Evolutionary conservation across 2,329 filamentous ascomycete species (phyloP), one percentile per base, ranked within the genome.

Genomic region (Aspergillus eucalypticola): DNA sequence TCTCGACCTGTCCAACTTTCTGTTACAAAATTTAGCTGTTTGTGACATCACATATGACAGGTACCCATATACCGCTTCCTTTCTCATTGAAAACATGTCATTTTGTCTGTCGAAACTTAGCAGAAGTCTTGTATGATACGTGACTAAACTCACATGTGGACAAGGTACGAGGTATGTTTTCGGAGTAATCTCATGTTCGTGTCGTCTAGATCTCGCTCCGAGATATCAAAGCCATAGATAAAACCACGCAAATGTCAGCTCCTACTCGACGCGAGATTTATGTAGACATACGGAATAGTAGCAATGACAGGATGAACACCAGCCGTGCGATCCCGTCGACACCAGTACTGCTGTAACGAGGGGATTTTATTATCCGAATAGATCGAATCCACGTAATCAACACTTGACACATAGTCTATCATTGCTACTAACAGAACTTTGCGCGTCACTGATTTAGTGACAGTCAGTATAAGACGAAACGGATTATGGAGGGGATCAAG

Each of bases 31-130:
- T 8, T 15, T 49, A 5, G n/a, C 23, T 29, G 25, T 27, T 5
- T 3, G 5, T 1, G 5, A 29, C 6, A 29, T 3, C 4, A 49
- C 8, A 7, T n/a, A 15, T 5, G 46, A 49, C 8, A 29, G 27
- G 10, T 5, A 29, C 11, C 5, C 4, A 4, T 58, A 1, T 56
- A 64, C 62, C 2, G 58, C 35, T 17, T 64, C 54, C 7, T 64
- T 60, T n/a, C 51, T 46, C 11, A 61, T 19, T 0, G 62, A 64
- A 8, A 62, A 58, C 54, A 62, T 60, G 11, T 62, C 62, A n/a
- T 64, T 64, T 5, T 42, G 55, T n/a, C 62, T 60, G 19, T 29
- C 7, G 3, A 1, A 42, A 10, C 2, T 15, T 15, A 7, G 17
- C 8, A 19, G 2, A 2, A 8, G 27, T 0, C 15, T 32, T 13